Conservation (phyloP, 1,139 yeast species). For the Schwanniomyces etchellsii region DNA sequence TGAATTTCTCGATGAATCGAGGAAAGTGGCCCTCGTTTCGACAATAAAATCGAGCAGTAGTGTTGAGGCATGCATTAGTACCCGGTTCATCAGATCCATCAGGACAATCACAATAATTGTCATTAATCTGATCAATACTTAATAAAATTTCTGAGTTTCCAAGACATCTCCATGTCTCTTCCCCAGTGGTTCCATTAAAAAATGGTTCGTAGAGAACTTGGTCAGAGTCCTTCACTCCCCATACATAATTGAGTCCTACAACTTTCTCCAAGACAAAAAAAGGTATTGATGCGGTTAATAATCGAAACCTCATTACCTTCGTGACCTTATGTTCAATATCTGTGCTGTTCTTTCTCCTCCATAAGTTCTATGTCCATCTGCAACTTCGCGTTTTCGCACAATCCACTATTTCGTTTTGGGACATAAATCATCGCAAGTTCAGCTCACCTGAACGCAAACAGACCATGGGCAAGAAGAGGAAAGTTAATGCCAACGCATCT, state of each 20-base stretch:
- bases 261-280: no score
- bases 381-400: no score
- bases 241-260: no score
- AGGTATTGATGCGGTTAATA: no score
- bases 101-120: slow-evolving; percentile 92
- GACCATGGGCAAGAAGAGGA: neutral
- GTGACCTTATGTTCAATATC: no score
- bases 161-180: slow-evolving; percentile 61
- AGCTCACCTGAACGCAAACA: no score
- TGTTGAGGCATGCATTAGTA: slow-evolving; percentile 66
- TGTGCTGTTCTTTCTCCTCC: no score
- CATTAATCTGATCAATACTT: slow-evolving; percentile 65
- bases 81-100: slow-evolving; percentile 99
- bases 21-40: slow-evolving; percentile 66
- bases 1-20: slow-evolving; percentile 50
- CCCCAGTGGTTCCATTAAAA: slow-evolving; percentile 20
- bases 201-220: slow-evolving; percentile 51
- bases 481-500: slow-evolving; percentile 1
- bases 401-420: no score
- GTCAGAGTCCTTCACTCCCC: slow-evolving; percentile 11
- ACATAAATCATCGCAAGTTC: no score
- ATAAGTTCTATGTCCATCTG: no score
- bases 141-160: slow-evolving; percentile 57
- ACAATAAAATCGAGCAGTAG: slow-evolving; percentile 61
- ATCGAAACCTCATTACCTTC: no score